These are phyloP conservation scores for Tricholoma bakamatsutake DNA, from an alignment of 768 basidiomycete species.

Conservation along the genomic window DNA sequence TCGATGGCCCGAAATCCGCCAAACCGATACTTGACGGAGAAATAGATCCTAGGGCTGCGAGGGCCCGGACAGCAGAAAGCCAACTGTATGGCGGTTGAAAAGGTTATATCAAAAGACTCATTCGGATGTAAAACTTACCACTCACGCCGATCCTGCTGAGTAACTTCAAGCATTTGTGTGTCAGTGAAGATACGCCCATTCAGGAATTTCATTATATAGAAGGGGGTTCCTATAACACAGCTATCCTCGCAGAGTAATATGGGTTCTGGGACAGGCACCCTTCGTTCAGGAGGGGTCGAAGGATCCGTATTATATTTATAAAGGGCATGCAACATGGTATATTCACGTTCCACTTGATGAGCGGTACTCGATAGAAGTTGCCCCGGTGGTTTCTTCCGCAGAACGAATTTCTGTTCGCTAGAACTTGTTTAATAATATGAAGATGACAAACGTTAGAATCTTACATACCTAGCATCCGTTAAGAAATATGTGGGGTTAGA, in stretches of 20 bases:
- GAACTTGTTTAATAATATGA: background rate
- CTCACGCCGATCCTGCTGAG: constrained; percentile 55
- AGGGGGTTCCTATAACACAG: constrained; percentile 77
- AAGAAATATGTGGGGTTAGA: constrained; percentile 97
- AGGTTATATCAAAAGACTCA: background rate
- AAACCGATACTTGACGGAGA: constrained; percentile 64
- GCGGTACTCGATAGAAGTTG: constrained; percentile 85
- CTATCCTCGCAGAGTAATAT: constrained; percentile 78
- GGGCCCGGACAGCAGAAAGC: constrained; percentile 67
- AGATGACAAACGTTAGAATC: background rate
- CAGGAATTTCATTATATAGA: constrained; percentile 96
- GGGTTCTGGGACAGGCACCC: constrained; percentile 82
- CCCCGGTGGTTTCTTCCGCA: constrained; percentile 92
- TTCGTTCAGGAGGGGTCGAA: constrained; percentile 40
- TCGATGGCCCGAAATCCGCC: constrained; percentile 61
- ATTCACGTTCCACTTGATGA: constrained; percentile 95
- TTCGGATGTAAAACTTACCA: constrained; percentile 43
- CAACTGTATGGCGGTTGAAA: constrained; percentile 41
- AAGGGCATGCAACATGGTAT: constrained; percentile 70
- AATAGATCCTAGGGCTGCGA: constrained; percentile 63
- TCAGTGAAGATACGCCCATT: constrained; percentile 94
- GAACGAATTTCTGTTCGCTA: constrained; percentile 63
- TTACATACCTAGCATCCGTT: constrained; percentile 61
- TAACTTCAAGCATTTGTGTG: constrained; percentile 64
- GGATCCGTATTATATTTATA: constrained; percentile 64